These are phyloP conservation scores for Hypoxylon perforatum DNA, from an alignment of 495 filamentous ascomycete genomes.

Conservation along the genomic window DNA sequence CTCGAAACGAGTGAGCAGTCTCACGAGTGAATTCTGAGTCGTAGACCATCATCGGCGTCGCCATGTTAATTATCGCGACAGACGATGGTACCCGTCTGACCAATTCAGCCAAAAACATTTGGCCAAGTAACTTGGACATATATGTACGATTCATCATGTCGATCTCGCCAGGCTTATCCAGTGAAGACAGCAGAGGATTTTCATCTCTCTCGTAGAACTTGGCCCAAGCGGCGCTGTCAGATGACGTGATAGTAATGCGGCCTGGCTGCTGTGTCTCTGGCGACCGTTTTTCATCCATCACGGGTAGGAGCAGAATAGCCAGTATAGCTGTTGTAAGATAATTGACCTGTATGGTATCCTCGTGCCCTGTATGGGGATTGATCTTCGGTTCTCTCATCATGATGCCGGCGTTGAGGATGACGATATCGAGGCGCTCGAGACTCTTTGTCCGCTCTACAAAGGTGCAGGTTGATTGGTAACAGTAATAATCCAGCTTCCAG, in stretches of 20 bases:
- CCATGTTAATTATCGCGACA: no score
- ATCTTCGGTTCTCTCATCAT: slow-evolving; percentile 1
- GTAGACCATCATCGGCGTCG: not conserved
- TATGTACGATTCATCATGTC: slow-evolving; percentile 47
- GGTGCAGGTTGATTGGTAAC: slow-evolving; percentile 51
- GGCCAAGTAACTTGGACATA: slow-evolving; percentile 62
- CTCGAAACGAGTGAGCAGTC: not conserved
- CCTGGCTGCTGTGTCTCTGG: slow-evolving; percentile 5
- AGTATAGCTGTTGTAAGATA: slow-evolving; percentile 60
- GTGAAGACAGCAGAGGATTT: slow-evolving; percentile 47
- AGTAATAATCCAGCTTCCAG: slow-evolving; percentile 64
- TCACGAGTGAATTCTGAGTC: not conserved
- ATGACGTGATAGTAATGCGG: slow-evolving; percentile 51
- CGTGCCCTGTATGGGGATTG: slow-evolving; percentile 46
- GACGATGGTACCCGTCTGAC: slow-evolving; percentile 31
- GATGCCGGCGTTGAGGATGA: slow-evolving; percentile 62
- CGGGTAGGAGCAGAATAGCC: slow-evolving; percentile 41
- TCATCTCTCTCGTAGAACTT: slow-evolving; percentile 48
- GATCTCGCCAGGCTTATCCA: slow-evolving; percentile 47
- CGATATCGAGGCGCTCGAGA: slow-evolving; percentile 56
- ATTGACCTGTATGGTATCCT: slow-evolving; percentile 63
- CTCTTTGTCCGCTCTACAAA: slow-evolving; percentile 54
- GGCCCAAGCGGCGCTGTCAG: slow-evolving; percentile 46
- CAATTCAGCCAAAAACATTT: slow-evolving; percentile 59
- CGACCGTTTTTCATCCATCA: slow-evolving; percentile 47